phyloP scores from a whole-genome alignment of 495 filamentous ascomycete genomes.

The Penicillium desertorum region DNA sequence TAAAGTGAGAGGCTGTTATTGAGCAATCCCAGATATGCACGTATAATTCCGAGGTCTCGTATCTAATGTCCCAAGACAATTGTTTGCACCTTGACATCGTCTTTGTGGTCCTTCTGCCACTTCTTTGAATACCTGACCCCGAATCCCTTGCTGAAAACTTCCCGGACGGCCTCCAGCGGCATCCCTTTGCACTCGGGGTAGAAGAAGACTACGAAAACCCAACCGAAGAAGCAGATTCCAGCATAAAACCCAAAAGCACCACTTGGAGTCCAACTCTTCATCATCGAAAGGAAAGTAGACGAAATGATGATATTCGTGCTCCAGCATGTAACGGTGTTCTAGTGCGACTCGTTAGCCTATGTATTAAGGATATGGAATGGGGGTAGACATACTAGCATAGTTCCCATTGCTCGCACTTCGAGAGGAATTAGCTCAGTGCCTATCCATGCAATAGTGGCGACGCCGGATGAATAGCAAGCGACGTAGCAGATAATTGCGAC shows the following conservation, averaged over 20 bases:
- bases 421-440: conserved; percentile 49
- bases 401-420: conserved; percentile 51
- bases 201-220: conserved; percentile 45
- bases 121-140: conserved; percentile 42
- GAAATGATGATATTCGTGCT: conserved; percentile 52
- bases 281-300: conserved; percentile 51
- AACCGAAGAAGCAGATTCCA: conserved; percentile 48
- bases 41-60: no score
- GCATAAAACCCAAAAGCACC: conserved; percentile 54
- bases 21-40: no score
- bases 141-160: conserved; percentile 46
- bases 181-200: conserved; percentile 51
- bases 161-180: conserved; percentile 48
- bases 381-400: conserved; percentile 39
- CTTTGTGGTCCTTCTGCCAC: conserved; percentile 36
- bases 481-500: conserved; percentile 48
- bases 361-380: background rate
- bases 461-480: conserved; percentile 43
- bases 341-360: background rate
- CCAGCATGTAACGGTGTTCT: conserved; percentile 50
- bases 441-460: conserved; percentile 51
- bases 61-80: background rate
- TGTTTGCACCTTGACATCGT: background rate
- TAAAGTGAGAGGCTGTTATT: no score
- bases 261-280: conserved; percentile 48